A percentile compares a stretch with the other conserved stretches of the same genome.
These are phyloP conservation scores for Paraglomus brasilianum DNA, from an alignment of 192 early-diverging fungal genomes.

Conservation along the genomic window DNA sequence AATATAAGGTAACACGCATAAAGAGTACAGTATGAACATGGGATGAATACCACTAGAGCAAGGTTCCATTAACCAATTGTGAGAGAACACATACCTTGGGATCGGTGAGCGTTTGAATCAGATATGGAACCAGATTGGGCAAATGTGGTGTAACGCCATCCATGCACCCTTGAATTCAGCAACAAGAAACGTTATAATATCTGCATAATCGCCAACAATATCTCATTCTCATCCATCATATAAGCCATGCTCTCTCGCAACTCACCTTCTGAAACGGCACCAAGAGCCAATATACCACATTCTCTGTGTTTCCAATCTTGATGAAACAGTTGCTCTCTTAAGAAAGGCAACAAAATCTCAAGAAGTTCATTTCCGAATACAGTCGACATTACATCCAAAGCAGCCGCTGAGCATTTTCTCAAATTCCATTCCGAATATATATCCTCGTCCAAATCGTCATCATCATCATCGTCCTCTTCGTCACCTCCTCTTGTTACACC, in stretches of 20 bases:
- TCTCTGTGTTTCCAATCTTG: conserved; percentile 91
- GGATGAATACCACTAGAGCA: background rate
- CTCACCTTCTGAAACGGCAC: conserved; percentile 91
- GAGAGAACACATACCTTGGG: conserved; percentile 53
- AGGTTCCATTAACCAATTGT: background rate
- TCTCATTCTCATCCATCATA: too few species aligned
- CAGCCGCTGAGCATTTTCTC: conserved; percentile 96
- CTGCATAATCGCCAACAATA: too few species aligned
- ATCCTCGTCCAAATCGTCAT: conserved; percentile 84
- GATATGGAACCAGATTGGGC: conserved; percentile 80
- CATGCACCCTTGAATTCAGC: conserved; percentile 63
- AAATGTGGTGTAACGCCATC: conserved; percentile 88
- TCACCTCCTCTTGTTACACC: conserved; percentile 63
- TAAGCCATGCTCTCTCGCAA: background rate
- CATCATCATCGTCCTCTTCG: conserved; percentile 82
- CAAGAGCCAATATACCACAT: conserved; percentile 94
- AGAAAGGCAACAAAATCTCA: conserved; percentile 78
- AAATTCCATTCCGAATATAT: conserved; percentile 94
- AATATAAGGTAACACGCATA: background rate
- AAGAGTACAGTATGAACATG: background rate
- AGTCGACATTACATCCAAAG: conserved; percentile 90
- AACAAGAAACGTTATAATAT: conserved; percentile 31
- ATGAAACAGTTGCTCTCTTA: conserved; percentile 80
- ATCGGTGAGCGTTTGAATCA: conserved; percentile 79
- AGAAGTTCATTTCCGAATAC: conserved; percentile 85